These are phyloP conservation scores for Beauveria scarabaeidicola DNA, from an alignment of 2,329 filamentous ascomycete species.

Conservation along the genomic window DNA sequence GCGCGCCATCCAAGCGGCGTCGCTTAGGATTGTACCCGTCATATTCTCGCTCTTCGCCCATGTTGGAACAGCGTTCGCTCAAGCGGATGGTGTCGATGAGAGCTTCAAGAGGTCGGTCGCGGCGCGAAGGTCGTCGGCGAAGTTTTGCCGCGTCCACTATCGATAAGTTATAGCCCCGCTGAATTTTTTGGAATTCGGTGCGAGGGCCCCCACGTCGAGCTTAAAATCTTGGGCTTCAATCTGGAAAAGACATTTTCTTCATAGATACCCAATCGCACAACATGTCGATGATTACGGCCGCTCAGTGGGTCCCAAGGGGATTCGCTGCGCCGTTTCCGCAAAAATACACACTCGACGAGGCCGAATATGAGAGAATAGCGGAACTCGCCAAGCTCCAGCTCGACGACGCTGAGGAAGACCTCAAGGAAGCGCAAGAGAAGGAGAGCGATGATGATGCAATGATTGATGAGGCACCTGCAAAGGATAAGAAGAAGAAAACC, in stretches of 20 bases:
- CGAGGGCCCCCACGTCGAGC: constrained; percentile 4
- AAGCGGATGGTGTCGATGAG: background rate
- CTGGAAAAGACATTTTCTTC: background rate
- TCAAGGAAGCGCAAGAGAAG: constrained; percentile 58
- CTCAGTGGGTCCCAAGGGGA: constrained; percentile 68
- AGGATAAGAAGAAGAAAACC: constrained; percentile 17
- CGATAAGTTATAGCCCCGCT: constrained; percentile 12
- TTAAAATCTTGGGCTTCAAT: constrained; percentile 9
- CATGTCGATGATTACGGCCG: constrained; percentile 70
- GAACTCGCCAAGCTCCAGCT: constrained; percentile 69
- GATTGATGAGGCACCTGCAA: constrained; percentile 24
- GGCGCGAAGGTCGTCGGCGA: background rate
- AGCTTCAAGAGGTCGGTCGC: background rate
- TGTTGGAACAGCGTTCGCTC: constrained; percentile 11
- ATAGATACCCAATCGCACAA: constrained; percentile 22
- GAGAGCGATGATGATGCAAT: constrained; percentile 26
- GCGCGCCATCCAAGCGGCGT: constrained; percentile 27
- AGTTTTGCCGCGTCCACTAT: constrained; percentile 13
- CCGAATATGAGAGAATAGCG: constrained; percentile 67
- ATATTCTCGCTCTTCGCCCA: constrained; percentile 29
- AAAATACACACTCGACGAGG: constrained; percentile 68
- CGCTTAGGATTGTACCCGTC: constrained; percentile 32
- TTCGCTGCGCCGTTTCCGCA: constrained; percentile 68
- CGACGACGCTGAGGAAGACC: constrained; percentile 83
- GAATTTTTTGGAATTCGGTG: constrained; percentile 11